Evolutionary conservation across 1,284 basidiomycete species (phyloP).

Genomic region (Trametes versicolor): DNA sequence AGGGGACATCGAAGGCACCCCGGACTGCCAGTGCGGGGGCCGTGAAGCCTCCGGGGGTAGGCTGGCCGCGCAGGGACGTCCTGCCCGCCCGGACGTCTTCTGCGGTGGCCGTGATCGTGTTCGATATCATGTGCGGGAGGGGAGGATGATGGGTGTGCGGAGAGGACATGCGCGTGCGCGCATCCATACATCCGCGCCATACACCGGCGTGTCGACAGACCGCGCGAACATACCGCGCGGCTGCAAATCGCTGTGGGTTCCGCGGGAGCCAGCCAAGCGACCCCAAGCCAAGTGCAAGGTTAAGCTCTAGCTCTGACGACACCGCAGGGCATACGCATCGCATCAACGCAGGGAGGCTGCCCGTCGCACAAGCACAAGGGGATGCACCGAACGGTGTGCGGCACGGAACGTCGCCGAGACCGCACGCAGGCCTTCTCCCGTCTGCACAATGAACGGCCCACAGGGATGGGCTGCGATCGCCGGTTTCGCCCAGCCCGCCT

Average conservation of each 20-base stretch:
- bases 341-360: not conserved
- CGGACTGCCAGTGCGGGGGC: not conserved
- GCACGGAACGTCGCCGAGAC: constrained; percentile 4
- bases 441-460: constrained; percentile 22
- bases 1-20: constrained; percentile 16
- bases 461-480: constrained; percentile 3
- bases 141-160: not conserved
- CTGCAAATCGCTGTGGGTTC: constrained; percentile 13
- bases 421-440: not conserved
- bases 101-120: not conserved
- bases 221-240: constrained; percentile 21
- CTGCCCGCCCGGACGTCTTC: constrained; percentile 8
- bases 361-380: constrained; percentile 1
- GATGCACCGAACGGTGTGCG: constrained; percentile 2
- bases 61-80: not conserved
- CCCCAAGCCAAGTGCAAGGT: not conserved
- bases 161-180: not conserved
- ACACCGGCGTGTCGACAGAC: constrained; percentile 19
- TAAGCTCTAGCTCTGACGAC: not conserved
- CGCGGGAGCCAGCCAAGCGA: not conserved
- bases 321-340: not conserved
- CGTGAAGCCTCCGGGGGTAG: constrained; percentile 1
- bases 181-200: constrained; percentile 22
- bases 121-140: not conserved
- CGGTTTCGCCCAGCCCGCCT: not conserved